Evolutionary conservation across 129 eudicot species (phyloP), one percentile per base, ranked within the genome.

Genomic region (Chrysanthemum lavandulifolium): DNA sequence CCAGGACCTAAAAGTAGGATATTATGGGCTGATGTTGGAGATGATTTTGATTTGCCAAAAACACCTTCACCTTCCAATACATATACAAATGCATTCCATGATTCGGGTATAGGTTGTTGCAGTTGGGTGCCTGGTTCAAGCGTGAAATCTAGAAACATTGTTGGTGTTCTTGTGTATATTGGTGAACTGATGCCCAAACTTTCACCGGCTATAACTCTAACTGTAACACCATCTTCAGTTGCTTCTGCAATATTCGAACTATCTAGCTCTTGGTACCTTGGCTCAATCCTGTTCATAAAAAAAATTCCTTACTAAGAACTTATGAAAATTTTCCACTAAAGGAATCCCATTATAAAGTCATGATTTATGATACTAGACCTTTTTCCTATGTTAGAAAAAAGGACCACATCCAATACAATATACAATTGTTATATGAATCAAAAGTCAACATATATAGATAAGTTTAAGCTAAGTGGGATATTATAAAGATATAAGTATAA

Each of bases 81-180:
- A 58, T 91, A 91, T 3, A 91, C 96, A 48, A 91, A 88, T 10
- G 90, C 86, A 50, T 91, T 91, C 92, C 90, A 91, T 5, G 96
- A 78, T 13, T 14, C 63, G 3, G 96, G 96, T 18, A 91, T 75
- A 0, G 92, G 96, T 64, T 91, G 97, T 49, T 75, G 72, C 52
- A 86, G 70, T 11, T 79, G 73, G 16, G 96, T 64, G 18, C 96
- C 91, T 6, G 92, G 96, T 64, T 82, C 83, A 19, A 91, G 84
- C 13, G 92, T 88, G 70, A 91, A 84, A 71, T 91, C 97, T 53
- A 91, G 78, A 69, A 75, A 91, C 89, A 91, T 82, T 2, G 97
- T 91, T 54, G 97, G 97, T 6, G 97, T 91, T 68, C 88, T 84
- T 43, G 93, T 91, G 74, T 86, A 79, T 10, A 91, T 73, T 13